phyloP scores from a whole-genome alignment of 495 filamentous ascomycete species.

The Cryomyces antarcticus region DNA sequence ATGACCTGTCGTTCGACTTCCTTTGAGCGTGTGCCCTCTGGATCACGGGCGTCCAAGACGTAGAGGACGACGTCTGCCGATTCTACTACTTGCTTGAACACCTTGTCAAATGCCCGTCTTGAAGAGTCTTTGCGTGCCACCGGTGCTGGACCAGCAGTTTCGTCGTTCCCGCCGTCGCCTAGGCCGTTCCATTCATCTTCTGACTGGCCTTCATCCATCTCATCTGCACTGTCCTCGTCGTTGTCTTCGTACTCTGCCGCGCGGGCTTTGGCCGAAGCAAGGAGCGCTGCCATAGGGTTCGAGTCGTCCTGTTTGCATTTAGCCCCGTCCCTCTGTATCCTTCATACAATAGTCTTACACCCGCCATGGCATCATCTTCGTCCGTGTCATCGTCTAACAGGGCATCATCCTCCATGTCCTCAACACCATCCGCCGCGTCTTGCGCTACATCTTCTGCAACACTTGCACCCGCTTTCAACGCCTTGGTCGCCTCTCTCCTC shows the following conservation, averaged over 20 bases:
- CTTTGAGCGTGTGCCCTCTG: constrained; percentile 73
- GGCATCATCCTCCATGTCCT: constrained; percentile 19
- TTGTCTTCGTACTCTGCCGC: constrained; percentile 57
- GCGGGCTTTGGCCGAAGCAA: constrained; percentile 75
- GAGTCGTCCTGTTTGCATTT: constrained; percentile 37
- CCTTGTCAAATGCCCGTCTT: constrained; percentile 74
- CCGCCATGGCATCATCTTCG: constrained; percentile 21
- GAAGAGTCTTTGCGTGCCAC: constrained; percentile 44
- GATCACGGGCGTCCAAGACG: constrained; percentile 84
- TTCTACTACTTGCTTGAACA: constrained; percentile 87
- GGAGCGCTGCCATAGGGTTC: constrained; percentile 81
- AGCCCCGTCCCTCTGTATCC: background rate
- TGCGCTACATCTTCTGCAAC: constrained; percentile 22
- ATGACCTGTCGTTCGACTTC: constrained; percentile 74
- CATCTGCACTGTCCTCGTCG: constrained; percentile 25
- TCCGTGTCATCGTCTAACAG: constrained; percentile 28
- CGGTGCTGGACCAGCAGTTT: constrained; percentile 11
- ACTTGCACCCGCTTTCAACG: constrained; percentile 27
- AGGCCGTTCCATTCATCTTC: constrained; percentile 21
- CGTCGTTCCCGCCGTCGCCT: constrained; percentile 16
- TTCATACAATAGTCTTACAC: constrained; percentile 4
- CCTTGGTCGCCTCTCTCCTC: constrained; percentile 50
- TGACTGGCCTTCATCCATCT: constrained; percentile 26
- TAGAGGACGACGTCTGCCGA: constrained; percentile 83
- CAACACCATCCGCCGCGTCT: constrained; percentile 12